Percentiles rank a stretch among this genome's conserved stretches.
Evolutionary conservation across 2,329 filamentous ascomycete genomes (phyloP).

Genomic region (Microcyclosporella mali): DNA sequence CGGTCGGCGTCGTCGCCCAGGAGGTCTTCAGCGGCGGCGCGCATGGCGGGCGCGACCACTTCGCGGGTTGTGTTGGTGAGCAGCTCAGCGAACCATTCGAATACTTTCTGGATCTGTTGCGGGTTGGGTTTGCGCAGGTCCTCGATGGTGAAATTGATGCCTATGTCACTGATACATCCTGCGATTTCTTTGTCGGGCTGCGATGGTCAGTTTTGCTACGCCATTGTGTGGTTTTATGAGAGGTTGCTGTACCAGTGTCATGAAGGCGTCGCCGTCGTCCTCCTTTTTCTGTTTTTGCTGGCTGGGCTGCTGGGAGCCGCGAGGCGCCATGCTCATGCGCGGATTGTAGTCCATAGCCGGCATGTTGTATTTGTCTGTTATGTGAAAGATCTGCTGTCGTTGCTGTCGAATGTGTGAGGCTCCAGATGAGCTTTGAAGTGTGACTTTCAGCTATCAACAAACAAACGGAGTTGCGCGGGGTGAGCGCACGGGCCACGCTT

Average conservation of each 20-base stretch:
- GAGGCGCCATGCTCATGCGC: constrained; percentile 47
- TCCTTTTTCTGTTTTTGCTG: constrained; percentile 35
- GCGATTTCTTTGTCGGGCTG: constrained; percentile 74
- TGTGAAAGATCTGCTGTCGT: constrained; percentile 5
- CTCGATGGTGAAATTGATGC: constrained; percentile 76
- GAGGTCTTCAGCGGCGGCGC: constrained; percentile 79
- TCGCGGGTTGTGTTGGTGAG: constrained; percentile 91
- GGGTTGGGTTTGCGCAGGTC: constrained; percentile 93
- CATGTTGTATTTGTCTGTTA: constrained; percentile 12
- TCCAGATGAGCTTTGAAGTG: too few relatives aligned
- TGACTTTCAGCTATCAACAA: too few relatives aligned
- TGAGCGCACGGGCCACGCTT: too few relatives aligned
- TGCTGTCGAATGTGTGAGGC: not conserved
- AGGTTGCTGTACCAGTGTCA: constrained; percentile 44
- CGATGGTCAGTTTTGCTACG: not conserved
- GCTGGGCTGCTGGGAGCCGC: constrained; percentile 30
- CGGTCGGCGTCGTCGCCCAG: constrained; percentile 74
- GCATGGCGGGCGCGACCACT: constrained; percentile 91
- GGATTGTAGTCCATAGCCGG: constrained; percentile 44
- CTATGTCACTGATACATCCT: constrained; percentile 94
- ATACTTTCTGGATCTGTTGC: constrained; percentile 91
- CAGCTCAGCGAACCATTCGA: constrained; percentile 94
- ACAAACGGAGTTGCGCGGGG: too few relatives aligned
- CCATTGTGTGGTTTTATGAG: not conserved
- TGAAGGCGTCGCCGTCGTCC: constrained; percentile 45